Evolutionary conservation across 2,329 filamentous ascomycete species (phyloP), one percentile per base, ranked within the genome.

Genomic region (Aspergillus latus): DNA sequence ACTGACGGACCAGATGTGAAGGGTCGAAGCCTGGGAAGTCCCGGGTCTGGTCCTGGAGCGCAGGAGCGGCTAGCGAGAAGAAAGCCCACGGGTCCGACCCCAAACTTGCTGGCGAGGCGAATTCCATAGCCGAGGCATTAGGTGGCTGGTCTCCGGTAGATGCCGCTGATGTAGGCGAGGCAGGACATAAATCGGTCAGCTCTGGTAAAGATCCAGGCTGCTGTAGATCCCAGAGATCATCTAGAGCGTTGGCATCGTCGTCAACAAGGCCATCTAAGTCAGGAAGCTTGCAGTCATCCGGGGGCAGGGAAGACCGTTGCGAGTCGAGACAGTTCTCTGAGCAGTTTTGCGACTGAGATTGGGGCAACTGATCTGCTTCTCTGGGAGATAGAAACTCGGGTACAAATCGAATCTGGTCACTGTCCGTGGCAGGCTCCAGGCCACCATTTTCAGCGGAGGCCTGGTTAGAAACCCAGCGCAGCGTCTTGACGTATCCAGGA

Each of bases 391-490:
- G 52, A 30, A 40, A 32, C 15, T 45, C 54, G 34, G 21, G 21
- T 16, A 43, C 50, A 47, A 57, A 39, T n/a, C 10, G 11, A 40
- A 40, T 16, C 11, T 28, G 4, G 9, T 43, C 46, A 26, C 54
- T 49, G 5, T 63, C 49, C 3, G 43, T 30, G 16, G 32, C 16
- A 8, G 51, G 52, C 46, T 56, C 52, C 28, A 62, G 54, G 11
- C 56, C 52, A 5, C 59, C 50, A 26, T 52, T 60, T 26, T 56
- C 62, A 6, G 55, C 43, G 30, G 63, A 60, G 9, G 54, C 60
- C 52, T 70, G 64, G 50, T 74, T 71, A 11, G 71, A 73, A 11
- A 74, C 66, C 72, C 72, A 74, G 47, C 70, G 68, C 16, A 74
- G 60, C 4, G 70, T 70, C 54, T 74, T 70, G 1, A 69, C 62